Percentiles rank a stretch among this genome's conserved stretches.
phyloP scores from a whole-genome alignment of 306 rosid species.

The Castanospermum australe region DNA sequence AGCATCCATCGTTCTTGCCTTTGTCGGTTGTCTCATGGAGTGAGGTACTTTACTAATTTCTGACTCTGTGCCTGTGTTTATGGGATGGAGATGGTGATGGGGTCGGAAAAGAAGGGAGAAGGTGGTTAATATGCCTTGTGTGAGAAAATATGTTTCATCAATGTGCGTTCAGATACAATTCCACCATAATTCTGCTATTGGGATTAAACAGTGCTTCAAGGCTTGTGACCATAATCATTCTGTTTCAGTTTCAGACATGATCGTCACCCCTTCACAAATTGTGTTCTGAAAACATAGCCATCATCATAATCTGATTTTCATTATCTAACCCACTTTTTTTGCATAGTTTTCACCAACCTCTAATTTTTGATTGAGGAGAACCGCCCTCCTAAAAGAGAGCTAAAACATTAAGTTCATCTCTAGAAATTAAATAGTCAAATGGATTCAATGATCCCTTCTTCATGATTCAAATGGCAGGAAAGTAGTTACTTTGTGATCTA shows the following conservation, averaged over 20 bases:
- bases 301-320: neutral
- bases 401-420: neutral
- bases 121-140: neutral
- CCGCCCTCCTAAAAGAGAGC: neutral
- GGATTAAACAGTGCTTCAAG: slow-evolving; percentile 9
- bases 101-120: neutral
- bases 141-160: neutral
- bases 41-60: slow-evolving; percentile 56
- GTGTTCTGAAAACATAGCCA: neutral
- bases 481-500: slow-evolving; percentile 2
- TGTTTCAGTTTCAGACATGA: neutral
- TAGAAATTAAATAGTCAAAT: slow-evolving; percentile 13
- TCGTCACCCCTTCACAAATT: neutral
- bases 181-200: neutral
- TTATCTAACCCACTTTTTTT: neutral
- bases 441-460: neutral
- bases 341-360: neutral
- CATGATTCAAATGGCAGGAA: neutral
- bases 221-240: neutral
- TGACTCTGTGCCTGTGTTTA: neutral
- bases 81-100: neutral
- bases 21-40: slow-evolving; percentile 60
- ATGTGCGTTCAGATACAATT: neutral
- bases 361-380: neutral
- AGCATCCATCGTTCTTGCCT: slow-evolving; percentile 74